Evolutionary conservation across 192 early-diverging fungal species (phyloP).

Genomic region (Coemansia sp.): DNA sequence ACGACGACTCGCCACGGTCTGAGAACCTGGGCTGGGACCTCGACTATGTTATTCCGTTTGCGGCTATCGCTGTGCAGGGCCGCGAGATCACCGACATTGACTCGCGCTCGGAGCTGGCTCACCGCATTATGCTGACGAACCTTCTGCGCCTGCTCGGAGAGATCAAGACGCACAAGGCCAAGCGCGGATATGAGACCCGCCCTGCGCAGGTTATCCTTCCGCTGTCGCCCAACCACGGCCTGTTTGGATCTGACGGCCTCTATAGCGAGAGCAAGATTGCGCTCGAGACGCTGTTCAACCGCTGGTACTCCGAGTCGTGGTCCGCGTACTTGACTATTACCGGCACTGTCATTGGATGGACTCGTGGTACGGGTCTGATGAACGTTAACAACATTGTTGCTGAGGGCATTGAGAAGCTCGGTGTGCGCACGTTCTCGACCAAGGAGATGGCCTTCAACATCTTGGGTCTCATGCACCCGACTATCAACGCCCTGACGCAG

Average conservation of each 20-base stretch:
- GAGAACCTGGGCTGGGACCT: conserved; percentile 83
- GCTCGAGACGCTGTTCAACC: conserved; percentile 88
- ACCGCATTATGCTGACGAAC: conserved; percentile 94
- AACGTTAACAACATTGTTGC: conserved; percentile 85
- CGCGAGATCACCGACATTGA: conserved; percentile 80
- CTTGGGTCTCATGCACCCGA: conserved; percentile 81
- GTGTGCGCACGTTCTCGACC: conserved; percentile 87
- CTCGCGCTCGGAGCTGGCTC: conserved; percentile 80
- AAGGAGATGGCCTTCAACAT: conserved; percentile 96
- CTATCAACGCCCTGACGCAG: conserved; percentile 69
- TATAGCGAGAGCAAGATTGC: conserved; percentile 93
- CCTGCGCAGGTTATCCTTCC: conserved; percentile 87
- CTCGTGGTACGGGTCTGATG: conserved; percentile 95
- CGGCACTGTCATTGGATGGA: conserved; percentile 96
- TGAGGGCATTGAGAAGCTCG: conserved; percentile 65
- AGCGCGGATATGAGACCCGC: conserved; percentile 67
- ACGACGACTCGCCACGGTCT: conserved; percentile 57
- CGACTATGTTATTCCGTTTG: conserved; percentile 93
- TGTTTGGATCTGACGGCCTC: conserved; percentile 87
- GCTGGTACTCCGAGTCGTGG: conserved; percentile 89
- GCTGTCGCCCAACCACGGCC: conserved; percentile 95
- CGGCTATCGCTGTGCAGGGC: conserved; percentile 83
- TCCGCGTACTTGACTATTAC: conserved; percentile 76
- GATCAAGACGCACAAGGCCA: conserved; percentile 76
- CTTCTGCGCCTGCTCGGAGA: conserved; percentile 82